Conservation (phyloP, 306 rosid species). For the Senna tora region DNA sequence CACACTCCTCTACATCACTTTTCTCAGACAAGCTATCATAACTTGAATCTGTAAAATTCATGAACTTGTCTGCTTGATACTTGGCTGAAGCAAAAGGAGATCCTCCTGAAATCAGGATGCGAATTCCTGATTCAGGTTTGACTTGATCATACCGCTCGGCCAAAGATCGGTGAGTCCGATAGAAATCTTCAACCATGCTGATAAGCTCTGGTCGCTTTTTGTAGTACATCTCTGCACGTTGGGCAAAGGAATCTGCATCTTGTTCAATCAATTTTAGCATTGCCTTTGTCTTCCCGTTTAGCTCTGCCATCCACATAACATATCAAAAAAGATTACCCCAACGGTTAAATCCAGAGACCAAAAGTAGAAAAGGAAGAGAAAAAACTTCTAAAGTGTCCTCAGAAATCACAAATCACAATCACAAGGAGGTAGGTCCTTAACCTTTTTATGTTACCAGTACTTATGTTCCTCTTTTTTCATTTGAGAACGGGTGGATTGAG, state of each 20-base stretch:
- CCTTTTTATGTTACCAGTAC: conserved; percentile 35
- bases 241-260: conserved; percentile 90
- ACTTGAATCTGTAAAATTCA: conserved; percentile 37
- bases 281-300: conserved; percentile 70
- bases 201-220: conserved; percentile 81
- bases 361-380: conserved; percentile 27
- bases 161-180: conserved; percentile 69
- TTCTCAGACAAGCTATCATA: conserved; percentile 61
- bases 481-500: not conserved
- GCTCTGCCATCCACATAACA: conserved; percentile 53
- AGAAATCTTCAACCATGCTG: conserved; percentile 85
- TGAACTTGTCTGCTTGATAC: conserved; percentile 47
- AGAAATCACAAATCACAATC: conserved; percentile 17
- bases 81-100: conserved; percentile 59
- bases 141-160: conserved; percentile 78
- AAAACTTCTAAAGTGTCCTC: conserved; percentile 30
- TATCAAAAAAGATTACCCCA: not conserved
- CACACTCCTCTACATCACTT: conserved; percentile 58
- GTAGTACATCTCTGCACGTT: conserved; percentile 93
- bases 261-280: conserved; percentile 71
- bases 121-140: conserved; percentile 57
- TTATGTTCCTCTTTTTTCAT: conserved; percentile 31
- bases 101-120: conserved; percentile 45
- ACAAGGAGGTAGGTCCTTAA: conserved; percentile 28
- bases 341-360: conserved; percentile 35